Evolutionary conservation across 1,284 basidiomycete genomes (phyloP).

Genomic region (Ustilago sp.): DNA sequence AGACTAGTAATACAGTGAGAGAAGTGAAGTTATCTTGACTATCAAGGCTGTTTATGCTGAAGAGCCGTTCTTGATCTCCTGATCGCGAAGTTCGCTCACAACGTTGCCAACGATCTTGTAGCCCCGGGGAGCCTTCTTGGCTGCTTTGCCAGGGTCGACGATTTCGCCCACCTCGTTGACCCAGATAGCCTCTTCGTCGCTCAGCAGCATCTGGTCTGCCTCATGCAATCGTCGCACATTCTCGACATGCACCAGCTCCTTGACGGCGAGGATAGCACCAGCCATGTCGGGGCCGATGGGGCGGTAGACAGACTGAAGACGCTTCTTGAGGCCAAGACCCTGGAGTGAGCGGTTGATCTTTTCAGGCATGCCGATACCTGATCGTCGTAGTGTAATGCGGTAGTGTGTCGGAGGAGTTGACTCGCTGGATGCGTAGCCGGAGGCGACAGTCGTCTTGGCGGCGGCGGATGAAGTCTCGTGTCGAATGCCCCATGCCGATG

Average conservation of each 20-base stretch:
- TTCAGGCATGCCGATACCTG: conserved; percentile 81
- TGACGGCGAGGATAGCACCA: conserved; percentile 83
- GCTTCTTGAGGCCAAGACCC: conserved; percentile 81
- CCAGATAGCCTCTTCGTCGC: conserved; percentile 61
- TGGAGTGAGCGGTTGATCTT: conserved; percentile 79
- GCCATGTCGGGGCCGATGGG: conserved; percentile 79
- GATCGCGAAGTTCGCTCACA: conserved; percentile 59
- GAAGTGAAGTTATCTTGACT: neutral
- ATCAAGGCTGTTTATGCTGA: conserved; percentile 11
- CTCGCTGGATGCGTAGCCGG: conserved; percentile 20
- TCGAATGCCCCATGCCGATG: conserved; percentile 43
- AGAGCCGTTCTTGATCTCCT: conserved; percentile 46
- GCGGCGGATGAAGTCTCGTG: conserved; percentile 39
- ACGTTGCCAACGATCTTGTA: conserved; percentile 67
- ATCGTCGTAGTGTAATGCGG: conserved; percentile 84
- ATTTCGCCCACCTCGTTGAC: conserved; percentile 65
- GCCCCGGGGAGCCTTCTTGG: conserved; percentile 65
- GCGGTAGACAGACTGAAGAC: conserved; percentile 85
- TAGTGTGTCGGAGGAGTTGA: conserved; percentile 75
- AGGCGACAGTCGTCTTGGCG: conserved; percentile 25
- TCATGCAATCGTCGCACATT: conserved; percentile 74
- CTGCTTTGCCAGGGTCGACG: conserved; percentile 63
- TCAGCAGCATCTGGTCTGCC: conserved; percentile 47
- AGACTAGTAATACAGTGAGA: conserved; percentile 28
- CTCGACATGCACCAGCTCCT: conserved; percentile 86